Evolutionary conservation across 768 basidiomycete species (phyloP), one percentile per base, ranked within the genome.

Genomic region (Psilocybe tampanensis): DNA sequence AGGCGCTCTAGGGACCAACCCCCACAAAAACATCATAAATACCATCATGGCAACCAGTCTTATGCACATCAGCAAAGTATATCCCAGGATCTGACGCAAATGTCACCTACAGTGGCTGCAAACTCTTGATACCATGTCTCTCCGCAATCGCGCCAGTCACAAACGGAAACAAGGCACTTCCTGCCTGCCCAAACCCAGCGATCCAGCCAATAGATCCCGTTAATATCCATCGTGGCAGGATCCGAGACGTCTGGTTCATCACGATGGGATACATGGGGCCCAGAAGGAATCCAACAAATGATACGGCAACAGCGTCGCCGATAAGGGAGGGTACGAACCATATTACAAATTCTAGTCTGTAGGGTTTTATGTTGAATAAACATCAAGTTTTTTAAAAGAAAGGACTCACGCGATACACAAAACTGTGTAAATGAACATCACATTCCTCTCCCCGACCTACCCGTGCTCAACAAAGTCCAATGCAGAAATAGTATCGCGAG

Each of bases 251-350:
- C 43, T 89, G 82, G 65, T 88, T 90, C 83, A 94, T 85, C 8
- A 83, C 77, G 43, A 89, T 81, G 1, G 88, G 88, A 65, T 87
- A 91, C 74, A 91, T 83, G 2, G 89, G 89, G 0, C 89, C 90
- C n/a, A 92, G 74, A 21, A 90, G 69, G 8, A 90, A 47, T 17
- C 90, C 90, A 15, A 90, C 71, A 44, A 90, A 61, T 2, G 86
- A 79, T 21, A 91, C 78, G 0, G 86, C 83, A 3, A 90, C 75
- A 2, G 82, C 89, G 61, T 83, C 78, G 2, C 82, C 86, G 8
- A 89, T 73, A 15, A 91, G 73, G 5, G 83, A 86, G 21, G 86
- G 86, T 0, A 85, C 81, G 24, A 86, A 76, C 89, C 90, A 92
- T 36, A 92, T 73, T 7, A 86, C 63, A 24, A 91, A 64, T 64